A percentile compares a stretch with the other conserved stretches of the same genome.
phyloP scores from a whole-genome alignment of 345 rosid genomes.

The Citrus sinensis region DNA sequence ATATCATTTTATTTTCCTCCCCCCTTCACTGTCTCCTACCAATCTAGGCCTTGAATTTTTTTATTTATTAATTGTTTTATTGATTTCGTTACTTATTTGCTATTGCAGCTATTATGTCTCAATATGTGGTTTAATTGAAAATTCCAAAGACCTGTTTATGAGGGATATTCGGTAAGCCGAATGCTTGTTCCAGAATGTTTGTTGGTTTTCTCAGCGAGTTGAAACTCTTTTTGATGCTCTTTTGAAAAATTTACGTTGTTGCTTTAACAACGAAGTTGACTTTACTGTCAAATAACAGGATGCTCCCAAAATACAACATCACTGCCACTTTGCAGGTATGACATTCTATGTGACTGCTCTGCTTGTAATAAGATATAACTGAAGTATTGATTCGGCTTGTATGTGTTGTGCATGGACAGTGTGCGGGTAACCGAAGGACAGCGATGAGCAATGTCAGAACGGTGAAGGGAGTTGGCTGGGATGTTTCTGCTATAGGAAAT shows the following conservation, averaged over 20 bases:
- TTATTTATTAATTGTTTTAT: background rate
- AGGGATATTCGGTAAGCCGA: slow-evolving; percentile 66
- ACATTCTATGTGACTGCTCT: background rate
- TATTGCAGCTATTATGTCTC: slow-evolving; percentile 55
- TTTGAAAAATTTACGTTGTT: background rate
- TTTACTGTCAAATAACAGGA: slow-evolving; percentile 39
- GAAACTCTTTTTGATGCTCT: background rate
- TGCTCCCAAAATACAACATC: slow-evolving; percentile 71
- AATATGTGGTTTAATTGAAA: slow-evolving; percentile 48
- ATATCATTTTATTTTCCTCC: background rate
- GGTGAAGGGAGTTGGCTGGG: slow-evolving; percentile 98
- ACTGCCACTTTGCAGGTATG: slow-evolving; percentile 83
- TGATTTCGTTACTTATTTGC: slow-evolving; percentile 14
- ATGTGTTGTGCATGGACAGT: slow-evolving; percentile 35
- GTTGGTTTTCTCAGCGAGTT: background rate
- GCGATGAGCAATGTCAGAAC: slow-evolving; percentile 84
- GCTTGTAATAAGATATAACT: background rate
- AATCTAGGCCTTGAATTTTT: background rate
- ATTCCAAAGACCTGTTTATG: slow-evolving; percentile 54
- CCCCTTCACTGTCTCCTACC: background rate
- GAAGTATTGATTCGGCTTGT: slow-evolving; percentile 10
- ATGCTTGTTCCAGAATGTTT: background rate
- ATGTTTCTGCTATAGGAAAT: slow-evolving; percentile 84
- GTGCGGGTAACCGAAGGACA: slow-evolving; percentile 98
- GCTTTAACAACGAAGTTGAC: background rate